Percentiles rank a stretch among this genome's conserved stretches.
Conservation (phyloP, 1,284 basidiomycete genomes). For the Tylopilus orsonianus region DNA sequence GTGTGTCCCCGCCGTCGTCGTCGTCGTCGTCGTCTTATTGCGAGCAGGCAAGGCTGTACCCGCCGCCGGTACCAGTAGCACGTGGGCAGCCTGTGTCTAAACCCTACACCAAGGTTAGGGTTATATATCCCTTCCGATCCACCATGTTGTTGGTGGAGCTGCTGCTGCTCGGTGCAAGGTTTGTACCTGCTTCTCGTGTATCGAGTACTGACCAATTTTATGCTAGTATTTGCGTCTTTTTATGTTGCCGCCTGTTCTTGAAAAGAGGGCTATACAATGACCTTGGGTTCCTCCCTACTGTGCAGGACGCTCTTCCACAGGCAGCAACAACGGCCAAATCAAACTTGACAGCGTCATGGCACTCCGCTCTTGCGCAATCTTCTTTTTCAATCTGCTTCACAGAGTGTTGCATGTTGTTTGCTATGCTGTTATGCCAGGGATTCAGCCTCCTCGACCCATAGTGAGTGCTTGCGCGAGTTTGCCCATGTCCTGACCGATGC, state of each 20-base stretch:
- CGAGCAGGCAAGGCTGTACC: background rate
- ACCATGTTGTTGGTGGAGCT: constrained; percentile 19
- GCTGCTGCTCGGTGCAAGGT: constrained; percentile 27
- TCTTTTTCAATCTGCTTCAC: constrained; percentile 67
- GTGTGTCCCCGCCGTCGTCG: constrained; percentile 14
- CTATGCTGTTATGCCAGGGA: constrained; percentile 66
- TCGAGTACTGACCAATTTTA: constrained; percentile 1
- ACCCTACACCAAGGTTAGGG: constrained; percentile 34
- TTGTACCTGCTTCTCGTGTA: background rate
- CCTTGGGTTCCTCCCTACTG: constrained; percentile 41
- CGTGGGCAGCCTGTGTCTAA: constrained; percentile 18
- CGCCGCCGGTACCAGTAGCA: constrained; percentile 13
- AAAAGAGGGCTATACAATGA: constrained; percentile 56
- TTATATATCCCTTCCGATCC: constrained; percentile 10
- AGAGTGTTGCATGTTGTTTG: constrained; percentile 66
- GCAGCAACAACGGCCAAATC: constrained; percentile 39
- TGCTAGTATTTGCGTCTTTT: constrained; percentile 46
- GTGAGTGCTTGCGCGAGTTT: constrained; percentile 38
- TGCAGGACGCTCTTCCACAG: constrained; percentile 40
- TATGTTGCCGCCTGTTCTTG: constrained; percentile 55
- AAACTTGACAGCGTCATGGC: constrained; percentile 37
- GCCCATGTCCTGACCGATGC: constrained; percentile 1
- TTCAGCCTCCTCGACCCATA: constrained; percentile 47
- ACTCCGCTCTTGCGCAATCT: constrained; percentile 53
- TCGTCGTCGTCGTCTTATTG: constrained; percentile 10